Evolutionary conservation across 75 land plant genomes (phyloP).

Genomic region (Picea glauca): DNA sequence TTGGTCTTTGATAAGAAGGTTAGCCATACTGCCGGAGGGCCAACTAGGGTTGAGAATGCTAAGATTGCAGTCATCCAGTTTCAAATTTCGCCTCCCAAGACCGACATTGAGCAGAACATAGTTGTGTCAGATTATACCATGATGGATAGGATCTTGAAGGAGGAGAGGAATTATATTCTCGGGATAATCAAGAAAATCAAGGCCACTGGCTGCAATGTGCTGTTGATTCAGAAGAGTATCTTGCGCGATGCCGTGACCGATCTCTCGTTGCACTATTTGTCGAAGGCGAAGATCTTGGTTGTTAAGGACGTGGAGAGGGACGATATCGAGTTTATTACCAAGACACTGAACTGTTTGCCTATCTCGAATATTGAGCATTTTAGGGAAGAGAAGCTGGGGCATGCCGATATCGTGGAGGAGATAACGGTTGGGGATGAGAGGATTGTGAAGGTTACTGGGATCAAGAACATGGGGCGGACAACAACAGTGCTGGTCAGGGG

Average conservation of each 20-base stretch:
- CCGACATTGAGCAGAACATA: constrained; percentile 96
- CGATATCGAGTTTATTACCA: constrained; percentile 94
- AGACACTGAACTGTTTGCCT: constrained; percentile 90
- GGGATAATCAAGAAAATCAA: constrained; percentile 93
- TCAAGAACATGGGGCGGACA: constrained; percentile 94
- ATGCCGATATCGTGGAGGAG: constrained; percentile 94
- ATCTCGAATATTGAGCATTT: constrained; percentile 97
- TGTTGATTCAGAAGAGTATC: constrained; percentile 94
- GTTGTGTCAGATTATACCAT: constrained; percentile 93
- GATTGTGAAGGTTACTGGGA: constrained; percentile 81
- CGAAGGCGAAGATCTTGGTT: constrained; percentile 94
- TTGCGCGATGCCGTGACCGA: constrained; percentile 96
- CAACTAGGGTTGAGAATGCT: constrained; percentile 86
- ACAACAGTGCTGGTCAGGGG: constrained; percentile 82
- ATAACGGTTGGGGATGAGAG: constrained; percentile 65
- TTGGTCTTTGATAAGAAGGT: constrained; percentile 92
- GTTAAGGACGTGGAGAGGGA: constrained; percentile 97
- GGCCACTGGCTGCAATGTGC: constrained; percentile 92
- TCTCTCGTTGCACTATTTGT: constrained; percentile 85
- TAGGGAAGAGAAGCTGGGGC: constrained; percentile 83
- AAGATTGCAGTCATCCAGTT: constrained; percentile 94
- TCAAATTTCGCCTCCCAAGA: constrained; percentile 97
- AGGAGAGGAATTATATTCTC: constrained; percentile 91
- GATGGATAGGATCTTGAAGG: constrained; percentile 93
- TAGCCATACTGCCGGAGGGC: constrained; percentile 88